phyloP scores from a whole-genome alignment of 805 yeast genomes.

The Saturnispora kantuleensis region DNA sequence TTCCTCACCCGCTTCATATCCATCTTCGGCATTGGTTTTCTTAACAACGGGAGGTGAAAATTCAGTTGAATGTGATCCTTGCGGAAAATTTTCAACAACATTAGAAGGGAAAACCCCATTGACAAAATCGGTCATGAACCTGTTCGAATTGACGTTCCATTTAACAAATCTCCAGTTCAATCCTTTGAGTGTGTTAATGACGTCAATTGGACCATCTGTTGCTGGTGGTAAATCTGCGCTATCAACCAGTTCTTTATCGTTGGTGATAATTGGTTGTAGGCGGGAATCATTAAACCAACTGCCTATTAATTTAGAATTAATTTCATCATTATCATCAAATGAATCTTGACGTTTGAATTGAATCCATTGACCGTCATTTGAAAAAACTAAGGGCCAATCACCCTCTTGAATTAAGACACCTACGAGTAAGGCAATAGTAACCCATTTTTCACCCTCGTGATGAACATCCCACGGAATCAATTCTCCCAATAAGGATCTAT shows the following conservation, averaged over 20 bases:
- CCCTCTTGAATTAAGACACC: conserved; percentile 31
- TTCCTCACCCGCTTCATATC: conserved; percentile 17
- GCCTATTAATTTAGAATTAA: conserved; percentile 7
- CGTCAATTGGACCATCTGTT: conserved; percentile 8
- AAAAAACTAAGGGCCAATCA: conserved; percentile 4
- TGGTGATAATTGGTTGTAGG: too few relatives aligned
- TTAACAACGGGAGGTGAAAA: conserved; percentile 7
- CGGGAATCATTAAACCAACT: conserved; percentile 10
- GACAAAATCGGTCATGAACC: conserved; percentile 25
- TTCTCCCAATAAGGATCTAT: conserved; percentile 54
- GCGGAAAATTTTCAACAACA: conserved; percentile 5
- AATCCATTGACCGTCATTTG: conserved; percentile 4
- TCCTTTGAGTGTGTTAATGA: neutral
- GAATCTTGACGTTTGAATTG: conserved; percentile 1
- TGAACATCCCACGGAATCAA: conserved; percentile 31
- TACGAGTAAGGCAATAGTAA: conserved; percentile 43
- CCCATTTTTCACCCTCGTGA: conserved; percentile 41
- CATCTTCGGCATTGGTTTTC: conserved; percentile 12
- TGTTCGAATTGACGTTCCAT: conserved; percentile 24
- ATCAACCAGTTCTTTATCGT: conserved; percentile 10
- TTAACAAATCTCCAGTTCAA: conserved; percentile 16
- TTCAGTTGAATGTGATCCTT: conserved; percentile 11
- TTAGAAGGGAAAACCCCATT: conserved; percentile 19
- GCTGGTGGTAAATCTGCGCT: conserved; percentile 12
- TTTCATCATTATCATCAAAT: conserved; percentile 1